Percentiles rank a stretch among this genome's conserved stretches.
These are phyloP conservation scores for Lippia alba DNA, from an alignment of 305 asterid species.

Conservation along the genomic window DNA sequence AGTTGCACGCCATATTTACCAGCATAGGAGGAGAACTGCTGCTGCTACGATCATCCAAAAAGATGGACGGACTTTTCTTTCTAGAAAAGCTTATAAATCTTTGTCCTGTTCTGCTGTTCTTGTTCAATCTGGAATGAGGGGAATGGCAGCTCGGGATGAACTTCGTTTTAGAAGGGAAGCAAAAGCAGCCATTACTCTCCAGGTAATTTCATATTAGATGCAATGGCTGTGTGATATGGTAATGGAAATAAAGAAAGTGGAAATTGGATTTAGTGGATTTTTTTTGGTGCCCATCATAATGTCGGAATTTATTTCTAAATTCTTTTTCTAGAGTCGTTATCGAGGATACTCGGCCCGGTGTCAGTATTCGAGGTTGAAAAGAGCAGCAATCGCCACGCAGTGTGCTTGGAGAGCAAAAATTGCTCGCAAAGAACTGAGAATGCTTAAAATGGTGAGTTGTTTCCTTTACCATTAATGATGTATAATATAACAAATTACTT, in stretches of 20 bases:
- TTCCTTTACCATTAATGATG: conserved; percentile 20
- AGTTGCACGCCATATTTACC: conserved; percentile 58
- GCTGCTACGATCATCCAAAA: conserved; percentile 75
- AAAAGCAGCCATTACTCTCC: conserved; percentile 60
- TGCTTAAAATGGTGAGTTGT: conserved; percentile 69
- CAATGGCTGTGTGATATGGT: neutral
- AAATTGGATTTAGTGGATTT: neutral
- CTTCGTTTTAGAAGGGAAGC: conserved; percentile 50
- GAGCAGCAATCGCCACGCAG: conserved; percentile 64
- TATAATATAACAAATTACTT: conserved; percentile 4
- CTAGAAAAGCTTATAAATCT: conserved; percentile 51
- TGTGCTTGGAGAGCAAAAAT: conserved; percentile 67
- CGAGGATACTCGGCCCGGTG: conserved; percentile 49
- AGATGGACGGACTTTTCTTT: conserved; percentile 59
- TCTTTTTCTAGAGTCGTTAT: conserved; percentile 54
- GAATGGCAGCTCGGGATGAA: conserved; percentile 64
- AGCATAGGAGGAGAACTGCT: conserved; percentile 56
- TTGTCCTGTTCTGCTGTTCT: conserved; percentile 55
- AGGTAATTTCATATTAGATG: conserved; percentile 47
- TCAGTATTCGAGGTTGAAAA: conserved; percentile 54
- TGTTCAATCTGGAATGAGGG: conserved; percentile 72
- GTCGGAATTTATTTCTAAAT: too few relatives aligned
- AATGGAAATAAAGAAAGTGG: neutral
- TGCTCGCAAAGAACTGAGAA: conserved; percentile 66
- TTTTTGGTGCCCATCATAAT: too few relatives aligned